Base-by-base conservation (phyloP, 495 filamentous ascomycete genomes). In the Neurospora hispaniola region DNA sequence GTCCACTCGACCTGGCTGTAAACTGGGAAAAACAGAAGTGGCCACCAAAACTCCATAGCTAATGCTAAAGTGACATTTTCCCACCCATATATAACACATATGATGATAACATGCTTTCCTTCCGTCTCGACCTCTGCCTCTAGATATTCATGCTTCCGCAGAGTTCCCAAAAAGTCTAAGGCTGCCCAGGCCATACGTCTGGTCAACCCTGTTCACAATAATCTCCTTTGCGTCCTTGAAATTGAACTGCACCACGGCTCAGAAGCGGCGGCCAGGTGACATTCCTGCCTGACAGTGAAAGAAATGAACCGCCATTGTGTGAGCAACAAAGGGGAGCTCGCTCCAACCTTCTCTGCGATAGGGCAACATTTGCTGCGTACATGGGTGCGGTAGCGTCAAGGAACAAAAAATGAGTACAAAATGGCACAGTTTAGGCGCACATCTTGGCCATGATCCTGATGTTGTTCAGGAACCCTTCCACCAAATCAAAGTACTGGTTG, bases 381-480 rank as follows among this genome's bases (percentile, higher is more conserved):
- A 11, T 48, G 44, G n/a, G 4, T 1, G 44, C n/a, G 44, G 4
- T 48, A 4, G 4, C 4, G n/a, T 59, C 6, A 23, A 5, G 23
- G 23, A 23, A 23, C 23, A 31, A 31, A 1, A 59, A 2, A 38
- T 38, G 35, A 6, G 35, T 4, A 38, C 35, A 38, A 38, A 38
- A 38, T 35, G 10, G 46, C 46, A 20, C 23, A 62, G 5, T 62
- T 5, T 62, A 62, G 20, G 54, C 54, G 23, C 54, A 62, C 20
- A 62, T 8, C 54, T 62, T 62, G n/a, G 89, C 89, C 73, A 95
- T 79, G 2, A 92, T 79, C 43, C 91, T 84, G 40, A 96, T 88
- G 79, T 98, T 97, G 80, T 97, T 91, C 76, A 97, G 82, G 71
- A 97, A 90, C 0, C 93, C 94, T 73, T 91, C 90, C 7, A 97